Evolutionary conservation across 148 eudicot species (phyloP), one percentile per base, ranked within the genome.

Genomic region (Mesembryanthemum crystallinum): DNA sequence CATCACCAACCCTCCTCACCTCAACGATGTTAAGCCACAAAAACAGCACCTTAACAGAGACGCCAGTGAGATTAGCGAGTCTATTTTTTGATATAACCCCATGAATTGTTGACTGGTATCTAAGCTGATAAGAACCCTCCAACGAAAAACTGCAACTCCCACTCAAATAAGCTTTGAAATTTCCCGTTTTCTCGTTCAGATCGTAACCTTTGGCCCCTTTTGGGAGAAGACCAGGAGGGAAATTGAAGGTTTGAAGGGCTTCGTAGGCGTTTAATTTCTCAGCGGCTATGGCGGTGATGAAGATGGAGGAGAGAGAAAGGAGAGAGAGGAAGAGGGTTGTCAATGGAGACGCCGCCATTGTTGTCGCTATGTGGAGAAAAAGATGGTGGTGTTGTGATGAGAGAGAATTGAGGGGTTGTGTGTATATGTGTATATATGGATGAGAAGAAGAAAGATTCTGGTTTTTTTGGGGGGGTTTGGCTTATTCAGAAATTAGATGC

Each of bases 11-110:
- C 27, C 88, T 77, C 62, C 62, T 80, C 3, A 89, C 88, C 81
- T 91, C 91, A 30, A 89, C 92, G 33, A 91, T 89, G 32, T 86
- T 86, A 9, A 89, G 72, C 96, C 91, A 89, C 8, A 91, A 12
- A 28, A 91, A 82, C 21, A 86, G 79, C 1, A 91, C 81, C 66
- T 89, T 89, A 0, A 91, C 96, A 45, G 81, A 86, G 1, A 91
- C 81, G 0, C 96, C 96, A 29, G 62, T 78, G 11, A 91, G 83
- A 47, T 80, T 82, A 5, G 85, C 78, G 17, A 91, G 83, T 84
- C 78, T 84, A 45, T 79, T 83, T 32, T 82, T 63, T 15, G 84
- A 61, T 9, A 91, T 86, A 59, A 76, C 5, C 39, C 96, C 96
- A 52, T 76, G 73, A 61, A 91, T 86, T 29, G 77, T 85, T 8